A percentile compares a stretch with the other conserved stretches of the same genome.
Evolutionary conservation across 495 filamentous ascomycete genomes (phyloP).

Genomic region (Penicillium canescens): DNA sequence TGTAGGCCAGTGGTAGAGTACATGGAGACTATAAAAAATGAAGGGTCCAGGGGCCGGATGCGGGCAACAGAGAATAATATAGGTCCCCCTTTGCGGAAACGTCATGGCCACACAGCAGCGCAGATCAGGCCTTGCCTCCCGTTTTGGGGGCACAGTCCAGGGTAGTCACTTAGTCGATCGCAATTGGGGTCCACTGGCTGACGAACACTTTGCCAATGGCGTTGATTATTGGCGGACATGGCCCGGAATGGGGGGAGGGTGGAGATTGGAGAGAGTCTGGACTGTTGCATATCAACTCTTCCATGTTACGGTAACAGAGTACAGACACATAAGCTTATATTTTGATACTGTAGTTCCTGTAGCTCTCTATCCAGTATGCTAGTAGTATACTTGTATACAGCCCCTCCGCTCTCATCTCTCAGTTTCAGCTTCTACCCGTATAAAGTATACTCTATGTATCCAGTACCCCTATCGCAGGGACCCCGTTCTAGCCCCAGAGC

Average conservation of each 20-base stretch:
- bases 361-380: too few species aligned
- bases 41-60: conserved; percentile 19
- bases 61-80: conserved; percentile 21
- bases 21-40: conserved; percentile 2
- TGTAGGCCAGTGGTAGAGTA: neutral
- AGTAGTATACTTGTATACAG: too few species aligned
- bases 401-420: too few species aligned
- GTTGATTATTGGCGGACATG: conserved; percentile 17
- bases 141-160: conserved; percentile 15
- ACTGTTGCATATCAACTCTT: conserved; percentile 5
- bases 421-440: too few species aligned
- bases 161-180: conserved; percentile 22
- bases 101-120: conserved; percentile 27
- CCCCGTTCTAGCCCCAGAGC: conserved; percentile 9
- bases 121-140: conserved; percentile 7
- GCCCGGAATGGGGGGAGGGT: conserved; percentile 19
- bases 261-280: conserved; percentile 20
- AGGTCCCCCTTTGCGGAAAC: conserved; percentile 25
- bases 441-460: too few species aligned
- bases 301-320: neutral
- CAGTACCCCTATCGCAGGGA: conserved; percentile 1
- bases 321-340: too few species aligned
- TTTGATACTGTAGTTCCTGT: too few species aligned
- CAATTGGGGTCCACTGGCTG: conserved; percentile 29
- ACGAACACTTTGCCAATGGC: conserved; percentile 19